Evolutionary conservation across 1,284 basidiomycete species (phyloP), one percentile per base, ranked within the genome.

Genomic region (Inonotus obliquus): DNA sequence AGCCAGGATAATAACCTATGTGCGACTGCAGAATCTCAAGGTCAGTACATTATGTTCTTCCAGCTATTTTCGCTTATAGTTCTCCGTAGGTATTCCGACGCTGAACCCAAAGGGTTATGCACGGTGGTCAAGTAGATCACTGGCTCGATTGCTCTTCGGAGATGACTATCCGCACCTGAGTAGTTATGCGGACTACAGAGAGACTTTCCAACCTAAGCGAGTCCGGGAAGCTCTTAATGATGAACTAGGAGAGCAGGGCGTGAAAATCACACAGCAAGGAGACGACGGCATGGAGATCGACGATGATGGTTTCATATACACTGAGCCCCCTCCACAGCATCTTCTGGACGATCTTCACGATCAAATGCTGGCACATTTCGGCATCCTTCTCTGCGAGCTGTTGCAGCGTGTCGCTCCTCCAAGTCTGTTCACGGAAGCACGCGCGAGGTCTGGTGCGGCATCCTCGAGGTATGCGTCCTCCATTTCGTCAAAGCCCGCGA

Each of bases 341-440:
- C 78, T 85, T 3, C 75, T 87, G 61, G 86, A 87, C 71, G 74
- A 80, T 60, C 78, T 91, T 47, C 89, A 91, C 69, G 70, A 83
- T 35, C 82, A 88, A 66, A 79, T 90, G 52, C 78, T 88, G 56
- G 83, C 85, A 53, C 83, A 89, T 69, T 91, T 91, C 69, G 78
- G 77, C 27, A 77, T 78, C 45, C 70, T 88, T 56, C 77, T 91
- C 39, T 72, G 78, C 39, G 81, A 82, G 49, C 76, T 90, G 4
- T 84, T 81, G 32, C 73, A 72, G 58, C 80, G 79, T 60, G 78
- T 85, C 17, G 84, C 59, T 19, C 59, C 54, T 23, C 23, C 57
- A 13, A 53, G 37, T 45, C 32, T 64, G 37, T 61, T 64, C 51
- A 49, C 49, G 6, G 45, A 58, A 41, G 23, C 51, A 41, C 21